Conservation (phyloP, 192 early-diverging fungal species). For the Coemansia sp. region DNA sequence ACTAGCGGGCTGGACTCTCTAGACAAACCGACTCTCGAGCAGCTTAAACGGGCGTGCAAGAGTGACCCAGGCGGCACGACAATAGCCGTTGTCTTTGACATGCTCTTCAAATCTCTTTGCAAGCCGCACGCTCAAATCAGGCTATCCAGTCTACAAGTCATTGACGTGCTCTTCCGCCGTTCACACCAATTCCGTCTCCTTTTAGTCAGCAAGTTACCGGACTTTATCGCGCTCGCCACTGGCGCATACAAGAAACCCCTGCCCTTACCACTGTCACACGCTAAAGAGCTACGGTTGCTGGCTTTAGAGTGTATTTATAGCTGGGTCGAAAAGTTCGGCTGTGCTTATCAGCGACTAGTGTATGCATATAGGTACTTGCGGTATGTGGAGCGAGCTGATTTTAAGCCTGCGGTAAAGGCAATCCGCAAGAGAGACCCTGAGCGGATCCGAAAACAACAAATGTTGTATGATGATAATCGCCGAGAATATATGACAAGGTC, state of each 20-base stretch:
- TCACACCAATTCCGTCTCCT: conserved; percentile 63
- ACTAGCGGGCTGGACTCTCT: conserved; percentile 13
- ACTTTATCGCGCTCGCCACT: conserved; percentile 53
- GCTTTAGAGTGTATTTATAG: conserved; percentile 52
- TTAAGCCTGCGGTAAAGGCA: conserved; percentile 7
- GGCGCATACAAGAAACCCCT: conserved; percentile 55
- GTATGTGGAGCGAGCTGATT: conserved; percentile 37
- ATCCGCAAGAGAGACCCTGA: conserved; percentile 18
- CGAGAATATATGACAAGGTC: conserved; percentile 30
- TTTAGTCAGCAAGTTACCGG: conserved; percentile 51
- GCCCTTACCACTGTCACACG: conserved; percentile 54
- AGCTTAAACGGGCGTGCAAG: conserved; percentile 25
- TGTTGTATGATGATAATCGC: neutral
- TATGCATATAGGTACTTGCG: conserved; percentile 58
- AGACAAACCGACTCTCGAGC: conserved; percentile 8
- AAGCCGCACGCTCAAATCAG: conserved; percentile 54
- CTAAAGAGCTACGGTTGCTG: conserved; percentile 46
- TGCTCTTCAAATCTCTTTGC: conserved; percentile 7
- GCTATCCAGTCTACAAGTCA: conserved; percentile 55
- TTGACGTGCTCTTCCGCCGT: conserved; percentile 60
- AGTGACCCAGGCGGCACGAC: conserved; percentile 2
- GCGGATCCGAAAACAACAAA: neutral
- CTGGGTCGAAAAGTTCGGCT: conserved; percentile 59
- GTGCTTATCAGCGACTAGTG: conserved; percentile 53
- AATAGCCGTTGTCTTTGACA: conserved; percentile 1